Base-by-base conservation (phyloP, 176 grass and related monocot genomes). In the Avena eriantha region DNA sequence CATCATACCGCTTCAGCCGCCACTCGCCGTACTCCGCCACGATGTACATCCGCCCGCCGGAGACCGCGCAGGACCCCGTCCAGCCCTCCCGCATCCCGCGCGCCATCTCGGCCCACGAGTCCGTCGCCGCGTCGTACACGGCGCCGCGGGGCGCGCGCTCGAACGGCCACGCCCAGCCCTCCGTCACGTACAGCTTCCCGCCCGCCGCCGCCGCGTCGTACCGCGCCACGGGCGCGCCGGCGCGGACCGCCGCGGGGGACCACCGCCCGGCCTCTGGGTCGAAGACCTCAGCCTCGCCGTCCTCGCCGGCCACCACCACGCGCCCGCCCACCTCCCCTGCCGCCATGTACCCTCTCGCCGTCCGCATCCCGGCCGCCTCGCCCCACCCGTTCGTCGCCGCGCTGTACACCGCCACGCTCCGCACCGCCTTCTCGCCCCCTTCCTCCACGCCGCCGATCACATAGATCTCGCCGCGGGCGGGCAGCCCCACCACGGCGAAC, bases 111-210 rank as follows among this genome's bases (percentile, higher is more conserved):
- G 70, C 22, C 97, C 97, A 99, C 47, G 76, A 5, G 92, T 99
- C 87, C 19, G 82, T 50, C 10, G 86, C 86, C 10, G 97, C 87
- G 74, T 99, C 90, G 73, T 96, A 99, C 18, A 93, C 92, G 9
- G 88, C 94, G 12, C 90, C 94, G 1, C 92, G 82, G 17, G 97
- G 97, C 50, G 90, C 83, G 50, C 80, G 90, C 90, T 99, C 92
- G 83, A 99, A 99, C 77, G 97, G 97, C 97, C 97, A 99, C 56
- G 89, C 85, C 97, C 97, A 99, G 3, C 97, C 97, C 51, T 99
- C 97, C 70, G 97, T 99, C 78, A 99, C 92, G 85, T 99, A 99
- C 69, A 99, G 91, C 73, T 65, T 73, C 11, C 90, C 91, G 0
- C 91, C 89, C 10, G 86, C 87, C 57, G 91, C 94, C 73, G 93